Percentiles rank a stretch among this genome's conserved stretches.
Evolutionary conservation across 352 stramenopile genomes (phyloP).

Genomic region (Globisporangium perplexum): DNA sequence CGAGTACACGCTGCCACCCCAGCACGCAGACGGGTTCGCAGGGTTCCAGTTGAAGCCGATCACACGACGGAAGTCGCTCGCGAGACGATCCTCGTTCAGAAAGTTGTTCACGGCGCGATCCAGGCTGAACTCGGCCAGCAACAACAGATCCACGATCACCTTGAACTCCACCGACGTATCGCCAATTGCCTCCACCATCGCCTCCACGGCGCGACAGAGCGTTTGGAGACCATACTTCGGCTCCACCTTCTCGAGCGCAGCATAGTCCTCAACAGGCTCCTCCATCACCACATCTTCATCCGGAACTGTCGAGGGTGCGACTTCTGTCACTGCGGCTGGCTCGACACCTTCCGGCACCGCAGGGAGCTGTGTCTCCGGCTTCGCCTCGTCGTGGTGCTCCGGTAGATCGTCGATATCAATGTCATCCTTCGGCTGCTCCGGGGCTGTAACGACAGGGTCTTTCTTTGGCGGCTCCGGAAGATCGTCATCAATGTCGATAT

Average conservation of each 20-base stretch:
- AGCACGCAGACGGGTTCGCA: constrained; percentile 37
- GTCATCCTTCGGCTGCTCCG: constrained; percentile 1
- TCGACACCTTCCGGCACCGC: not conserved
- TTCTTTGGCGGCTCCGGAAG: not conserved
- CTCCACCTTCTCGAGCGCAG: constrained; percentile 21
- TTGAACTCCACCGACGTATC: constrained; percentile 59
- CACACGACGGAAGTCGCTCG: constrained; percentile 76
- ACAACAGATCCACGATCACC: constrained; percentile 61
- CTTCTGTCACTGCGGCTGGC: not conserved
- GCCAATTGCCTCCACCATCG: constrained; percentile 75
- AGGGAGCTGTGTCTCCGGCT: not conserved
- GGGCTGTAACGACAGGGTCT: not conserved
- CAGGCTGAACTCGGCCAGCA: constrained; percentile 75
- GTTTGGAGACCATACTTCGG: constrained; percentile 79
- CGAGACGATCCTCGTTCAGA: constrained; percentile 68
- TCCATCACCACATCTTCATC: constrained; percentile 73
- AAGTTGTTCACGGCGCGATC: constrained; percentile 80
- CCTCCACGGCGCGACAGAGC: constrained; percentile 65
- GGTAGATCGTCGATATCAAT: constrained; percentile 1
- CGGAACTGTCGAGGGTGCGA: constrained; percentile 15
- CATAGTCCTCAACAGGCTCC: constrained; percentile 12
- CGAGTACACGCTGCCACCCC: constrained; percentile 50
- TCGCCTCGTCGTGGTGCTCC: constrained; percentile 5
- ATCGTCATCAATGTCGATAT: constrained; percentile 1
- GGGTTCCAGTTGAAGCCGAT: constrained; percentile 67